Evolutionary conservation across 768 basidiomycete species (phyloP).

Genomic region (Kwoniella sp.): DNA sequence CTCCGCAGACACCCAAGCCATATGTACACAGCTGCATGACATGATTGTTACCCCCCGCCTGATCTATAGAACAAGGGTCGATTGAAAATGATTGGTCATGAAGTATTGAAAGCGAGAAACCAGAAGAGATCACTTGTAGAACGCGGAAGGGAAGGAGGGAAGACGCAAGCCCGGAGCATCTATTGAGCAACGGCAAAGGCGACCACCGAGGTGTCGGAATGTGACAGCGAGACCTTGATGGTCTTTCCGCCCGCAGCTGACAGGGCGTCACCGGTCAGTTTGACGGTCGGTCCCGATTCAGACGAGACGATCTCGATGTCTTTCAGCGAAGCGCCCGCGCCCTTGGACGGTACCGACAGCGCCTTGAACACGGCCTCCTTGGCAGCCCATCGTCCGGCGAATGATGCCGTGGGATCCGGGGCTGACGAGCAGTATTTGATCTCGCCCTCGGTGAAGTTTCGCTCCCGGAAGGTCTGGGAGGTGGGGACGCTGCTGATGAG

Average conservation of each 20-base stretch:
- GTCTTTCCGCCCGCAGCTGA: slow-evolving; percentile 67
- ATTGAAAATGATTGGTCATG: background rate
- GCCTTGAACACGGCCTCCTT: slow-evolving; percentile 97
- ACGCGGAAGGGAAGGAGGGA: background rate
- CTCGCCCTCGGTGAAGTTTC: slow-evolving; percentile 91
- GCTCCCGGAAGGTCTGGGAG: slow-evolving; percentile 76
- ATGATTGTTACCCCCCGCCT: background rate
- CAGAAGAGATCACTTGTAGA: background rate
- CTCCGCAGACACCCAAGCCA: no score
- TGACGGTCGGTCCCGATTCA: slow-evolving; percentile 66
- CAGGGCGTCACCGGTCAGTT: slow-evolving; percentile 60
- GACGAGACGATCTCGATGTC: slow-evolving; percentile 88
- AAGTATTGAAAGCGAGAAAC: background rate
- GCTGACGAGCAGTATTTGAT: slow-evolving; percentile 79
- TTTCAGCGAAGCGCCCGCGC: slow-evolving; percentile 90
- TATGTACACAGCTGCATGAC: background rate
- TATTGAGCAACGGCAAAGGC: slow-evolving; percentile 49
- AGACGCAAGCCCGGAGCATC: background rate
- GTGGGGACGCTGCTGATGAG: slow-evolving; percentile 89
- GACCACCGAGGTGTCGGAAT: slow-evolving; percentile 71
- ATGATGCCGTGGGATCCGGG: slow-evolving; percentile 79
- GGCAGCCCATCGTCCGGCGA: slow-evolving; percentile 94
- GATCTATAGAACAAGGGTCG: background rate
- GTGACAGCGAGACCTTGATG: slow-evolving; percentile 81
- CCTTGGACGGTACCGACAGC: slow-evolving; percentile 79